These are phyloP conservation scores for Phytophthora sojae DNA, from an alignment of 352 stramenopile species.

Conservation along the genomic window DNA sequence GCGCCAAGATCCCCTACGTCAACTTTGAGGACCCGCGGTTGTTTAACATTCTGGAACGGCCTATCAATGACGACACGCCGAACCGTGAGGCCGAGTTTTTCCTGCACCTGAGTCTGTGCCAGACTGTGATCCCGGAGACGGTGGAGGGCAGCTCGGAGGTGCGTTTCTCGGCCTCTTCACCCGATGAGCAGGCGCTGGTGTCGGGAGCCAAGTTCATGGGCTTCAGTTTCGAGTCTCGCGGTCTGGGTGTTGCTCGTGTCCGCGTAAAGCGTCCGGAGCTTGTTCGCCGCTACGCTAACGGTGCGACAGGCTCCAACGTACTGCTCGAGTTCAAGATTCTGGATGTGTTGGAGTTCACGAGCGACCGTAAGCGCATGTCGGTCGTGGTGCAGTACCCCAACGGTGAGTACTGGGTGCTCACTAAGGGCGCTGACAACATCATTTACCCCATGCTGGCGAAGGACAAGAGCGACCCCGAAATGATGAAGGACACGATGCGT, in stretches of 20 bases:
- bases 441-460: constrained; percentile 87
- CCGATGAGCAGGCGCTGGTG: constrained; percentile 91
- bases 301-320: constrained; percentile 44
- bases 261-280: constrained; percentile 51
- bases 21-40: constrained; percentile 80
- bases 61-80: constrained; percentile 29
- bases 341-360: constrained; percentile 97
- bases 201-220: constrained; percentile 85
- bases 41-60: constrained; percentile 50
- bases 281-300: constrained; percentile 41
- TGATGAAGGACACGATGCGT: constrained; percentile 63
- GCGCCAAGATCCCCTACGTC: constrained; percentile 69
- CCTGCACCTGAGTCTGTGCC: constrained; percentile 82
- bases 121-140: constrained; percentile 78
- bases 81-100: constrained; percentile 83
- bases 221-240: constrained; percentile 76
- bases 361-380: constrained; percentile 84
- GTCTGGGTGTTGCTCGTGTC: constrained; percentile 66
- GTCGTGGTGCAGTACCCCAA: constrained; percentile 79
- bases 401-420: constrained; percentile 72
- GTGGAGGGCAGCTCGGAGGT: constrained; percentile 63
- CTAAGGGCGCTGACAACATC: constrained; percentile 94
- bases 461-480: constrained; percentile 58
- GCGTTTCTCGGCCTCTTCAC: constrained; percentile 80
- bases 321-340: constrained; percentile 87